phyloP scores from a whole-genome alignment of 345 rosid species.

The Trapa bicornis region DNA sequence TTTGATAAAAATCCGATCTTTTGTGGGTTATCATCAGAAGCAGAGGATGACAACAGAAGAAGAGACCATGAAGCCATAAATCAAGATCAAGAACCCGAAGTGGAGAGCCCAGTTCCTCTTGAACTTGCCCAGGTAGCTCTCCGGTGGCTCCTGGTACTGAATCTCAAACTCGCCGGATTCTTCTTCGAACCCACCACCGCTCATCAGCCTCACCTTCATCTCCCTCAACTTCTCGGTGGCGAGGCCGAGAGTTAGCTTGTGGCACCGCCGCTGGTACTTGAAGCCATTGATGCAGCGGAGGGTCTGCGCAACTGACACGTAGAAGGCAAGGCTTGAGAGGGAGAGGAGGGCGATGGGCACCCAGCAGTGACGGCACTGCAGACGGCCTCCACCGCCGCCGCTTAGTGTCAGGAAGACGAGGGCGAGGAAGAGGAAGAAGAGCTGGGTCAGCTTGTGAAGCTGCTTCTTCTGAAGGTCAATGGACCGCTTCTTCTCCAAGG shows the following conservation, averaged over 20 bases:
- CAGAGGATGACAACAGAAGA: constrained; percentile 77
- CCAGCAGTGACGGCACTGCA: constrained; percentile 94
- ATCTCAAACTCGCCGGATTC: constrained; percentile 60
- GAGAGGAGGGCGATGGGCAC: constrained; percentile 65
- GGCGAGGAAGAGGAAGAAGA: constrained; percentile 82
- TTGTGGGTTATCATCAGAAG: constrained; percentile 22
- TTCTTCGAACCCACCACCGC: constrained; percentile 5
- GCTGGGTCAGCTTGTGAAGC: constrained; percentile 77
- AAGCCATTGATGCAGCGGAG: constrained; percentile 92
- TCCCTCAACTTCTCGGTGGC: constrained; percentile 84
- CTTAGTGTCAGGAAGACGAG: constrained; percentile 50
- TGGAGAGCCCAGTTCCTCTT: constrained; percentile 96
- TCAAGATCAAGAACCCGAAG: constrained; percentile 79
- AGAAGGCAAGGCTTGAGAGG: constrained; percentile 74
- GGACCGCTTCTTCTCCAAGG: constrained; percentile 84
- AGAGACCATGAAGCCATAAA: constrained; percentile 72
- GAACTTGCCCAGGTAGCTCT: constrained; percentile 81
- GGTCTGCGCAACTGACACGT: constrained; percentile 85
- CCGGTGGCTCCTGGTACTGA: constrained; percentile 93
- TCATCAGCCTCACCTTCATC: constrained; percentile 48
- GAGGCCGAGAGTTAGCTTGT: constrained; percentile 82
- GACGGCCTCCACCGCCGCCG: constrained; percentile 22
- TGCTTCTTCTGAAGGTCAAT: constrained; percentile 94
- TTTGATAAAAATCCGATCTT: background rate
- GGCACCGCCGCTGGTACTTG: constrained; percentile 95